Base-by-base conservation (phyloP, 2,329 filamentous ascomycete species). In the Eurotiales sp. region DNA sequence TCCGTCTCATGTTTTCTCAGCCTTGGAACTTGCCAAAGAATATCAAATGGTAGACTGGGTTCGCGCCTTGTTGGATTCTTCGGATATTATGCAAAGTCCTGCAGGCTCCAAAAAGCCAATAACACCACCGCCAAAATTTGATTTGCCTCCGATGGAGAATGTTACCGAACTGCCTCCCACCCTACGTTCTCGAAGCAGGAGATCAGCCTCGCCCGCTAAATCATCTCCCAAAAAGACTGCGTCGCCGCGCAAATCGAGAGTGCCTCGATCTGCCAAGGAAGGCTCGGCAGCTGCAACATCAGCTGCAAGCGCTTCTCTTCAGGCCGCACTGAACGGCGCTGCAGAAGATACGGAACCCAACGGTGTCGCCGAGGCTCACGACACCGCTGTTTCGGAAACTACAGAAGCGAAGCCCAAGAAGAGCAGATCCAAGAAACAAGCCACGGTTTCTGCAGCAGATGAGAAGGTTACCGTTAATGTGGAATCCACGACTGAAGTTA, bases 41-140 rank as follows among this genome's bases (percentile, higher is more conserved):
- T 99, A 97, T 69, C 79, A 82, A 51, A 90, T 97, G 69, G 72
- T 80, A 44, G 78, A 86, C 40, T 99, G 93, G 93, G 89, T 99
- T 59, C 83, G 83, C 51, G 93, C 93, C n/a, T 80, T 99, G 15
- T 80, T 99, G 45, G 92, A 97, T 66, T 84, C 90, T n/a, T 77
- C 86, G 56, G 86, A 90, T 23, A 95, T 97, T 55, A 76, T 76
- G 42, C 81, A 81, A 64, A 79, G 77, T 48, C 76, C 81, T 22
- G 82, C 83, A 58, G 86, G 85, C 58, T 81, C 88, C 50, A 80
- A 84, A 57, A 90, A 89, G 73, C 82, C 79, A 55, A 96, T 96
- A 58, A 73, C 81, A 14, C 84, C 89, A 21, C 93, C 93, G 41
- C 93, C 93, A 19, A 86, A 84, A 59, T 95, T 88, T 64, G 84